These are phyloP conservation scores for Aphanomyces euteiches DNA, from an alignment of 352 stramenopile genomes.

Conservation along the genomic window DNA sequence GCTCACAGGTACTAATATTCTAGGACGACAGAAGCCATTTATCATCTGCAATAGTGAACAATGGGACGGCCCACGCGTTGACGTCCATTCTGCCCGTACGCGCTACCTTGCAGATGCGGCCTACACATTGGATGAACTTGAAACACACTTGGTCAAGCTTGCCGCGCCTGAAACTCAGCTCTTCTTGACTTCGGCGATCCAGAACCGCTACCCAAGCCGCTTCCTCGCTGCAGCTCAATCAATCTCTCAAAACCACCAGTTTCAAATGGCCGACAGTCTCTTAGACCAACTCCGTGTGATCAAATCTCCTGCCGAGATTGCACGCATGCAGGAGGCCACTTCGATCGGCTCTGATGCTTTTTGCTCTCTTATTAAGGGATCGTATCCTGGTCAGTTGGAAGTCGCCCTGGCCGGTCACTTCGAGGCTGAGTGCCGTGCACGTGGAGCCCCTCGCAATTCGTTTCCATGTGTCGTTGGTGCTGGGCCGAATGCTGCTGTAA, in stretches of 20 bases:
- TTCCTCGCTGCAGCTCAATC: slow-evolving; percentile 58
- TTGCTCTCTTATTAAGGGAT: slow-evolving; percentile 71
- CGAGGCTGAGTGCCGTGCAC: slow-evolving; percentile 64
- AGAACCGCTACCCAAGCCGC: slow-evolving; percentile 46
- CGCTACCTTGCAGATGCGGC: slow-evolving; percentile 62
- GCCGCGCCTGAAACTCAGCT: slow-evolving; percentile 58
- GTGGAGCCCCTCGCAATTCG: slow-evolving; percentile 71
- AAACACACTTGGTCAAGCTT: slow-evolving; percentile 47
- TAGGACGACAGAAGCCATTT: background rate
- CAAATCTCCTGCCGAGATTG: slow-evolving; percentile 69
- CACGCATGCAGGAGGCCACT: slow-evolving; percentile 68
- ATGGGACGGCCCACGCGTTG: slow-evolving; percentile 72
- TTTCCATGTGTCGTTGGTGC: slow-evolving; percentile 81
- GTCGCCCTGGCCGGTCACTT: slow-evolving; percentile 67
- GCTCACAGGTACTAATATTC: slow-evolving; percentile 44
- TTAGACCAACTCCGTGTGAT: slow-evolving; percentile 68
- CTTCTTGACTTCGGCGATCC: slow-evolving; percentile 56
- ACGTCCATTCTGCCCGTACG: slow-evolving; percentile 55
- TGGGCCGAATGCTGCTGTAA: slow-evolving; percentile 72
- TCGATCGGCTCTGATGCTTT: slow-evolving; percentile 67
- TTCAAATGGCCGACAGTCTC: slow-evolving; percentile 55
- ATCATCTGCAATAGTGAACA: slow-evolving; percentile 51
- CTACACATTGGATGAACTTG: slow-evolving; percentile 59
- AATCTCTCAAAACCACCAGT: slow-evolving; percentile 66
- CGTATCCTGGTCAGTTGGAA: slow-evolving; percentile 59